Percentiles rank a stretch among this genome's conserved stretches.
Conservation (phyloP, 2,329 filamentous ascomycete genomes). For the Cordyceps javanica region DNA sequence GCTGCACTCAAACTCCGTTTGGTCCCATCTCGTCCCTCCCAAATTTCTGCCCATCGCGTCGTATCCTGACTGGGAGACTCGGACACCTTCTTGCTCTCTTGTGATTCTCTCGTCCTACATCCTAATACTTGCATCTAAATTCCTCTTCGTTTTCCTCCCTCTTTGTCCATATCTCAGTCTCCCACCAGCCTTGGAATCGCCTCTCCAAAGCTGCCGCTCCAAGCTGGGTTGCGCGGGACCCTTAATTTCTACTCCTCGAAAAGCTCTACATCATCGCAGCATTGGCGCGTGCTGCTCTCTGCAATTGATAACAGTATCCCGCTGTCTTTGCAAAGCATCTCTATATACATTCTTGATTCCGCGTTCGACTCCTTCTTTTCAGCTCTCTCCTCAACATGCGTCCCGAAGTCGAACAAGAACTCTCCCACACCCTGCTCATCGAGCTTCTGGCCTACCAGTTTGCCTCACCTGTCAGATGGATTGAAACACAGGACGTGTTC, state of each 20-base stretch:
- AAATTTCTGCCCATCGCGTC: constrained; percentile 8
- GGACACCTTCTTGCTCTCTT: constrained; percentile 6
- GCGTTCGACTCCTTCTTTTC: constrained; percentile 9
- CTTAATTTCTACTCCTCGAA: constrained; percentile 5
- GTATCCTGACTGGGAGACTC: constrained; percentile 21
- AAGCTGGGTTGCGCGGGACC: constrained; percentile 13
- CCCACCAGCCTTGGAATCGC: constrained; percentile 5
- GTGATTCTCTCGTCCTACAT: constrained; percentile 10
- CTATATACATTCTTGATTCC: background rate
- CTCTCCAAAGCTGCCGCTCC: constrained; percentile 10
- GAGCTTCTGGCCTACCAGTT: constrained; percentile 99
- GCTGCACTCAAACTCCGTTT: background rate
- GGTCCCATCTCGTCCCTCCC: constrained; percentile 5
- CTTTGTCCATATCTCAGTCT: constrained; percentile 9
- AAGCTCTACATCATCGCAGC: background rate
- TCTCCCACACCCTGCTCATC: constrained; percentile 94
- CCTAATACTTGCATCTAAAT: constrained; percentile 13
- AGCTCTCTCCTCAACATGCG: constrained; percentile 60
- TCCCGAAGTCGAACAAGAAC: constrained; percentile 98
- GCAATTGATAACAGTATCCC: background rate
- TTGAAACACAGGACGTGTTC: constrained; percentile 99
- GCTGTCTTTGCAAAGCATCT: background rate
- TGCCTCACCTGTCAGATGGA: constrained; percentile 97
- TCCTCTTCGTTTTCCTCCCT: constrained; percentile 12
- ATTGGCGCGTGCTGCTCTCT: constrained; percentile 3